phyloP scores from a whole-genome alignment of 345 rosid genomes.

The Salix arbutifolia region DNA sequence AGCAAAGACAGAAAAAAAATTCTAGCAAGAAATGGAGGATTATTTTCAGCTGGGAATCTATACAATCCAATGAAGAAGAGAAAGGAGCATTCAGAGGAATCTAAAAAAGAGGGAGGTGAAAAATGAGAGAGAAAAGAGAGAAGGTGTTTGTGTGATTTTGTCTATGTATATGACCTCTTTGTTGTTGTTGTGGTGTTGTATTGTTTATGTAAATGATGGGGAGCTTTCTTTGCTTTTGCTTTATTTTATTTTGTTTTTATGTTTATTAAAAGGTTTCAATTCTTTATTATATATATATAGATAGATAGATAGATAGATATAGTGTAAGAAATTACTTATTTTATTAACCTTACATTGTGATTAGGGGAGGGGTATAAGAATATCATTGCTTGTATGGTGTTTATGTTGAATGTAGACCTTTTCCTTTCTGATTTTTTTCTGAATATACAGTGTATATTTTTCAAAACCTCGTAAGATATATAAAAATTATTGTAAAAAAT shows the following conservation, averaged over 20 bases:
- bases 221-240: conserved; percentile 18
- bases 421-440: conserved; percentile 25
- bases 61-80: conserved; percentile 55
- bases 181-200: conserved; percentile 15
- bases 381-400: conserved; percentile 30
- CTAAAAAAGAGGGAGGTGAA: conserved; percentile 46
- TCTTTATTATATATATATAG: neutral
- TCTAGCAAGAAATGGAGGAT: conserved; percentile 24
- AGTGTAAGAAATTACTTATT: neutral
- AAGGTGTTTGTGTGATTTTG: neutral
- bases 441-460: neutral
- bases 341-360: neutral
- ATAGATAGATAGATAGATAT: too few relatives aligned
- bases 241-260: conserved; percentile 1
- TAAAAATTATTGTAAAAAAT: neutral
- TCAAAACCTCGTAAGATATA: neutral
- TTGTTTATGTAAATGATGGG: conserved; percentile 30
- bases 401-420: conserved; percentile 49
- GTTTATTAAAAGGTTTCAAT: neutral
- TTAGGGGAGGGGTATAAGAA: conserved; percentile 6
- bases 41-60: conserved; percentile 47
- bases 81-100: conserved; percentile 49
- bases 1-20: conserved; percentile 12
- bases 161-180: conserved; percentile 6
- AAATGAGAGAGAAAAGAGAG: conserved; percentile 15